Evolutionary conservation across 2,329 filamentous ascomycete genomes (phyloP).

Genomic region (Colletotrichum brevisporum): DNA sequence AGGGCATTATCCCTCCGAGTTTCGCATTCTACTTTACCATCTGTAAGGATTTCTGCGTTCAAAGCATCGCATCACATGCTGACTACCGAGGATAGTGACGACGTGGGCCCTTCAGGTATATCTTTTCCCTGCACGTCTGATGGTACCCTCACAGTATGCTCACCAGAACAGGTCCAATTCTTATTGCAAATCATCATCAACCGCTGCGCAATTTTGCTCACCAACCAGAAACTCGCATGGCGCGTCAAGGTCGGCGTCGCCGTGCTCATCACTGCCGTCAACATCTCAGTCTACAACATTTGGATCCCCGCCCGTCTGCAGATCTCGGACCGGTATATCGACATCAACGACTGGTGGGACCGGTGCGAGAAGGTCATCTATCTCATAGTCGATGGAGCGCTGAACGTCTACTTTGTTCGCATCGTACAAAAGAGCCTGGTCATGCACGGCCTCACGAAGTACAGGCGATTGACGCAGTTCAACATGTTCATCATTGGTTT

Average conservation of each 20-base stretch:
- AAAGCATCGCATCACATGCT: not conserved
- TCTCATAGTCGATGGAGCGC: slow-evolving; percentile 59
- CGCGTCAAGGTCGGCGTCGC: slow-evolving; percentile 61
- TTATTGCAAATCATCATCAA: slow-evolving; percentile 70
- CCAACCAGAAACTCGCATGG: slow-evolving; percentile 52
- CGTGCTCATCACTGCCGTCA: slow-evolving; percentile 61
- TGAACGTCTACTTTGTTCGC: slow-evolving; percentile 66
- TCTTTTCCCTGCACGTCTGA: not conserved
- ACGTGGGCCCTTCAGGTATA: slow-evolving; percentile 54
- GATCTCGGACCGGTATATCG: slow-evolving; percentile 55
- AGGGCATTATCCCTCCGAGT: slow-evolving; percentile 36
- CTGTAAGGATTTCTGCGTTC: slow-evolving; percentile 10
- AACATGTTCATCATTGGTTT: slow-evolving; percentile 61
- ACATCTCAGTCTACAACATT: slow-evolving; percentile 66
- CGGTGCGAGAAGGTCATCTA: slow-evolving; percentile 66
- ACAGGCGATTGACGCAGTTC: slow-evolving; percentile 59
- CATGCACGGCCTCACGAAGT: slow-evolving; percentile 56
- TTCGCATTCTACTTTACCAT: slow-evolving; percentile 41
- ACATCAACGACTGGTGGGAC: slow-evolving; percentile 66
- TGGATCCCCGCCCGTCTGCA: slow-evolving; percentile 68
- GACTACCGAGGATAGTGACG: slow-evolving; percentile 42
- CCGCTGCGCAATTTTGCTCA: slow-evolving; percentile 62
- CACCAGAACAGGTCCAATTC: slow-evolving; percentile 57
- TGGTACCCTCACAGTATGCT: not conserved
- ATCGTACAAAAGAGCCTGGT: slow-evolving; percentile 40